Percentiles rank a stretch among this genome's conserved stretches.
phyloP scores from a whole-genome alignment of 2,329 filamentous ascomycete genomes.

The Penicillium sclerotiorum region DNA sequence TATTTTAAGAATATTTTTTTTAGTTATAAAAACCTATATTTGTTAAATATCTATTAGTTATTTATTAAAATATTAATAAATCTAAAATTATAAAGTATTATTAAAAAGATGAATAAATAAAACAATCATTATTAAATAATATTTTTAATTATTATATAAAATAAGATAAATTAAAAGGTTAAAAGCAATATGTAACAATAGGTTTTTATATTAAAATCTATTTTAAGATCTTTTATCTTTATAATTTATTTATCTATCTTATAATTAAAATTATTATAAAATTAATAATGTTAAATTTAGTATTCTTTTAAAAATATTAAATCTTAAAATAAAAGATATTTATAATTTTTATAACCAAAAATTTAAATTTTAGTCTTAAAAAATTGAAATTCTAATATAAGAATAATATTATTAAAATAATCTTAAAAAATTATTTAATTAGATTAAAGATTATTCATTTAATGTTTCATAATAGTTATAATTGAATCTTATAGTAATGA shows the following conservation, averaged over 20 bases:
- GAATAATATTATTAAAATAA: background rate
- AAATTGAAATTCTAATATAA: background rate
- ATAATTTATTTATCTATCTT: background rate
- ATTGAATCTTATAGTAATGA: too few species aligned
- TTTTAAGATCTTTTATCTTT: background rate
- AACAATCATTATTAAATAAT: background rate
- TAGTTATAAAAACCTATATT: background rate
- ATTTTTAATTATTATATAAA: background rate
- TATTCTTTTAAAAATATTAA: background rate
- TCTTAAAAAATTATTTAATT: background rate
- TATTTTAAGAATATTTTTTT: background rate
- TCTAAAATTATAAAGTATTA: background rate
- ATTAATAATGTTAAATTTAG: background rate
- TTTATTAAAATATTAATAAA: background rate
- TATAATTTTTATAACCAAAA: background rate
- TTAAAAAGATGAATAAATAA: background rate
- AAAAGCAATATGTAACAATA: background rate
- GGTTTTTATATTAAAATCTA: background rate
- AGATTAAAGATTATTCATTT: background rate
- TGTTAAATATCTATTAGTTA: background rate
- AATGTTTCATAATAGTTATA: background rate
- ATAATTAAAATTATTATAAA: background rate
- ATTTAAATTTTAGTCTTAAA: background rate
- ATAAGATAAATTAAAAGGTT: background rate
- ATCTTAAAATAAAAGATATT: background rate